Percentiles rank a stretch among this genome's conserved stretches.
These are phyloP conservation scores for Alternaria incomplexa DNA, from an alignment of 2,329 filamentous ascomycete genomes.

Conservation along the genomic window DNA sequence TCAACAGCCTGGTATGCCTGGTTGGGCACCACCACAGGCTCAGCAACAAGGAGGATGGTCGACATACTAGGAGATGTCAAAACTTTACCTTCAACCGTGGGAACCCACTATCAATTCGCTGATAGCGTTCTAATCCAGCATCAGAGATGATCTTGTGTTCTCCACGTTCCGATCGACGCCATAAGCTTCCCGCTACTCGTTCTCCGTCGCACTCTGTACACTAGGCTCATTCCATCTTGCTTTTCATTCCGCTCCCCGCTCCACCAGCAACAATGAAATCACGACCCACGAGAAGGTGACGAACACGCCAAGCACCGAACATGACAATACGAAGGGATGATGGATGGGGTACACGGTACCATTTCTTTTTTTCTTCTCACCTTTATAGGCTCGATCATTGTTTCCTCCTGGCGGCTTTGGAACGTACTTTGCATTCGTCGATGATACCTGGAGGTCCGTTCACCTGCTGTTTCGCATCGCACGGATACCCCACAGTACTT, in stretches of 20 bases:
- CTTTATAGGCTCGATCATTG: conserved; percentile 11
- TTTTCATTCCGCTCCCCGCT: conserved; percentile 13
- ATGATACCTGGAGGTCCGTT: conserved; percentile 26
- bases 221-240: conserved; percentile 19
- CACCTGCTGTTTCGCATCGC: conserved; percentile 23
- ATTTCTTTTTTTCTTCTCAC: conserved; percentile 16
- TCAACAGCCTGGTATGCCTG: conserved; percentile 60
- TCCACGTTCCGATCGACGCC: neutral
- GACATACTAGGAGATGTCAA: conserved; percentile 31
- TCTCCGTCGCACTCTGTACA: conserved; percentile 37
- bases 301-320: conserved; percentile 17
- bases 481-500: conserved; percentile 21
- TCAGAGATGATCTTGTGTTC: neutral
- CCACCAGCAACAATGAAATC: conserved; percentile 19
- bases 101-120: neutral
- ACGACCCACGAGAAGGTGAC: conserved; percentile 31
- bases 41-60: conserved; percentile 50
- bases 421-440: conserved; percentile 28
- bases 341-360: conserved; percentile 7
- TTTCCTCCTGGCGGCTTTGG: conserved; percentile 10
- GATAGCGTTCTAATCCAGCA: neutral
- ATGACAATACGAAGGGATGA: conserved; percentile 23
- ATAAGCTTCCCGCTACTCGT: conserved; percentile 3
- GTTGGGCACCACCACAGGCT: conserved; percentile 54
- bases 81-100: neutral